These are phyloP conservation scores for Colletotrichum coccodes DNA, from an alignment of 2,329 filamentous ascomycete genomes.

Conservation along the genomic window DNA sequence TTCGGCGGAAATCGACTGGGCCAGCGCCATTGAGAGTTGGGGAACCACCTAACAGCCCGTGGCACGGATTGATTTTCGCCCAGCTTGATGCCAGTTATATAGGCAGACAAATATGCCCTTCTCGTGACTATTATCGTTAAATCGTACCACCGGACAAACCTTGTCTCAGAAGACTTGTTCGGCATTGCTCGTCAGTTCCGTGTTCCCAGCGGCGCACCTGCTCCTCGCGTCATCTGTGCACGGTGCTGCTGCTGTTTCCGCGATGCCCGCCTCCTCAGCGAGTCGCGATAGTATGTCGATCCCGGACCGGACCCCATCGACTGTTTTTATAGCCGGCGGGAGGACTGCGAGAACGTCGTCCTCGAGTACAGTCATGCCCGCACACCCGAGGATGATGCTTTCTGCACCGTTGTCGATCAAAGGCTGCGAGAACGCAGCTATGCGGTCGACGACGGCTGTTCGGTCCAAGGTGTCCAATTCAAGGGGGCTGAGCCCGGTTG, in stretches of 20 bases:
- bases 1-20: slow-evolving; percentile 21
- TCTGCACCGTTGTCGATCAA: slow-evolving; percentile 10
- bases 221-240: not conserved
- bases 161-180: not conserved
- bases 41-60: not conserved
- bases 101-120: not conserved
- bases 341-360: not conserved
- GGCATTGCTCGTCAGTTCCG: not conserved
- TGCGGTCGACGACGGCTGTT: slow-evolving; percentile 1
- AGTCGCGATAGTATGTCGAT: slow-evolving; percentile 1
- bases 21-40: slow-evolving; percentile 2
- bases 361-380: slow-evolving; percentile 22
- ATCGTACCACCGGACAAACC: not conserved
- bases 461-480: slow-evolving; percentile 16
- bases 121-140: not conserved
- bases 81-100: not conserved
- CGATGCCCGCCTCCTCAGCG: not conserved
- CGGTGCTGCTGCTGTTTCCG: not conserved
- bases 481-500: slow-evolving; percentile 13
- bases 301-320: slow-evolving; percentile 22
- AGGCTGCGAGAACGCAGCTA: not conserved
- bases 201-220: not conserved
- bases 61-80: not conserved
- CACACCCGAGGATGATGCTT: slow-evolving; percentile 22
- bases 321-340: not conserved